Evolutionary conservation across 345 rosid genomes (phyloP), one percentile per base, ranked within the genome.

Genomic region (Lagerstroemia speciosa): DNA sequence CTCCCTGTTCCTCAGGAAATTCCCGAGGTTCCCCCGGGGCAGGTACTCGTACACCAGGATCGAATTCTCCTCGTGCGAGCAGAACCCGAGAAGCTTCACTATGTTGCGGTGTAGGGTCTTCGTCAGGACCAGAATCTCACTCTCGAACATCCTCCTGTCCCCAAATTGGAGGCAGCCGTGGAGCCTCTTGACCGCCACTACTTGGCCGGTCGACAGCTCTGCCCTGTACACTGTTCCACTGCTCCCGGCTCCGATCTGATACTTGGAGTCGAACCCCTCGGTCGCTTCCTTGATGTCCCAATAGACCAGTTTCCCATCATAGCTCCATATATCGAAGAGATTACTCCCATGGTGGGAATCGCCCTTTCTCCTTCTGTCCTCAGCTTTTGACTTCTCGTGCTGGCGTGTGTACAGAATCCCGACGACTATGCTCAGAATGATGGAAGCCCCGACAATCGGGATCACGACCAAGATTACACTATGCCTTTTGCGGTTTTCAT

Each of bases 161-260:
- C 16, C n/a, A 29, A 15, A 38, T 29, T 36, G 22, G n/a, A 10
- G 62, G 24, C 3, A 30, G 20, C 14, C 9, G 29, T 61, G 62
- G 3, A 77, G 73, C 79, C 69, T 62, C 65, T 77, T 77, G 33
- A 77, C 79, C 0, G 79, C 76, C 40, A 77, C 58, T 11, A 73
- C 71, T 40, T 75, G 76, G 16, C 74, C 79, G 7, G 69, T 66
- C 3, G 69, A 55, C 40, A 75, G 70, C 43, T 71, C 70, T 9
- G 79, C 84, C 68, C 58, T 80, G 72, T 76, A 83, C 9, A 83
- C 80, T 36, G 64, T 83, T 38, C 79, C 83, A 1, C 67, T 68
- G 34, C 77, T 76, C 69, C 82, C 83, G 1, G 24, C 70, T 4
- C 83, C 82, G 33, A 80, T 78, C 72, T 80, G 76, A 69, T 64